phyloP scores from a whole-genome alignment of 2,329 filamentous ascomycete species.

The Ophiostoma perfectum region DNA sequence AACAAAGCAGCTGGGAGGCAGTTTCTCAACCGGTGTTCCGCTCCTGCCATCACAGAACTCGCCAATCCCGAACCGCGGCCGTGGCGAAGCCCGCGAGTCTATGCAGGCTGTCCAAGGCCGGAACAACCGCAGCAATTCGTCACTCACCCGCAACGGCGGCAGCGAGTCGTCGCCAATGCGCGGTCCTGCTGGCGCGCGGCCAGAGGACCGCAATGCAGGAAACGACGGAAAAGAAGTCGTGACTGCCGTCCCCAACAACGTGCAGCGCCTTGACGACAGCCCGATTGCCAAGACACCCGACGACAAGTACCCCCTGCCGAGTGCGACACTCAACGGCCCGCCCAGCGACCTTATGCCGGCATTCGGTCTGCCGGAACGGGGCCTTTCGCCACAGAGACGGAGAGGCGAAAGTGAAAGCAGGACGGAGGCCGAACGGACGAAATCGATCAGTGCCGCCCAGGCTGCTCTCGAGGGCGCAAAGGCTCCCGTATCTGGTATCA shows the following conservation, averaged over 20 bases:
- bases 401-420: slow-evolving; percentile 10
- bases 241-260: not conserved
- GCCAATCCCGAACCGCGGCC: slow-evolving; percentile 77
- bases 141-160: slow-evolving; percentile 32
- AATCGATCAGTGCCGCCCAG: slow-evolving; percentile 18
- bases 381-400: slow-evolving; percentile 24
- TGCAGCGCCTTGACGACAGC: slow-evolving; percentile 35
- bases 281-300: slow-evolving; percentile 56
- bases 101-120: slow-evolving; percentile 61
- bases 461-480: slow-evolving; percentile 18
- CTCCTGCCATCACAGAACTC: slow-evolving; percentile 79
- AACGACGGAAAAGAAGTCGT: slow-evolving; percentile 16
- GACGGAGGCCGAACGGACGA: slow-evolving; percentile 24
- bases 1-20: slow-evolving; percentile 80
- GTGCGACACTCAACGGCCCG: slow-evolving; percentile 56
- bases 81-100: slow-evolving; percentile 74
- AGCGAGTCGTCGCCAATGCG: slow-evolving; percentile 60
- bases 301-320: slow-evolving; percentile 53
- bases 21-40: slow-evolving; percentile 69
- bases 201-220: slow-evolving; percentile 48
- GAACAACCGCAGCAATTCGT: slow-evolving; percentile 47
- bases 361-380: slow-evolving; percentile 31
- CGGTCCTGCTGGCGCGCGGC: slow-evolving; percentile 52
- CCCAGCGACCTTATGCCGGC: slow-evolving; percentile 42
- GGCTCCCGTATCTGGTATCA: not conserved